Evolutionary conservation across 495 filamentous ascomycete genomes (phyloP).

Genomic region (Xylaria flabelliformis): DNA sequence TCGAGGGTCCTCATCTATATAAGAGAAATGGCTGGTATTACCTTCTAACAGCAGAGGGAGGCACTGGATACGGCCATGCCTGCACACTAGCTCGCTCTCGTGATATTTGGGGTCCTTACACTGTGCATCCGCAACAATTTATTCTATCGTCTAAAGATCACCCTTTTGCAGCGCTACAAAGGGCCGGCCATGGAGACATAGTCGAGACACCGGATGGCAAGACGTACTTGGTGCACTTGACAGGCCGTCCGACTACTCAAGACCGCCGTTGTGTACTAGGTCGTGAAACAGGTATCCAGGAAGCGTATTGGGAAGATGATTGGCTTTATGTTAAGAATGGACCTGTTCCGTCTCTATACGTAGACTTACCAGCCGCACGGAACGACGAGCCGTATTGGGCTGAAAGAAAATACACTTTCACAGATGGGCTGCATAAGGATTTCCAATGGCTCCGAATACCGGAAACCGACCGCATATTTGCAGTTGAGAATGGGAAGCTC

Average conservation of each 20-base stretch:
- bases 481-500: constrained; percentile 46
- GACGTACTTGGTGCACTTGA: constrained; percentile 62
- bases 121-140: constrained; percentile 56
- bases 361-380: constrained; percentile 55
- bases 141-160: constrained; percentile 55
- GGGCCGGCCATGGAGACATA: constrained; percentile 65
- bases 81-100: constrained; percentile 59
- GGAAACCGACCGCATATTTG: constrained; percentile 60
- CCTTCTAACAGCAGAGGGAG: constrained; percentile 66
- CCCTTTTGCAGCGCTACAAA: constrained; percentile 54
- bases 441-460: constrained; percentile 65
- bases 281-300: constrained; percentile 61
- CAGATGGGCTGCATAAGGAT: constrained; percentile 52
- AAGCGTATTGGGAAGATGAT: constrained; percentile 60
- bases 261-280: constrained; percentile 60
- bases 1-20: constrained; percentile 68
- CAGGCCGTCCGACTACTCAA: constrained; percentile 60
- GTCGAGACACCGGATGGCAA: constrained; percentile 63
- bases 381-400: constrained; percentile 61
- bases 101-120: constrained; percentile 65
- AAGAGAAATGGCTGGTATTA: constrained; percentile 64
- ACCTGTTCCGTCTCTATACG: constrained; percentile 57
- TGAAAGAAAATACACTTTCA: constrained; percentile 57
- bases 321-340: constrained; percentile 65
- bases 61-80: constrained; percentile 64